Evolutionary conservation across 2,329 filamentous ascomycete species (phyloP), one percentile per base, ranked within the genome.

Genomic region (Stylonectria norvegica): DNA sequence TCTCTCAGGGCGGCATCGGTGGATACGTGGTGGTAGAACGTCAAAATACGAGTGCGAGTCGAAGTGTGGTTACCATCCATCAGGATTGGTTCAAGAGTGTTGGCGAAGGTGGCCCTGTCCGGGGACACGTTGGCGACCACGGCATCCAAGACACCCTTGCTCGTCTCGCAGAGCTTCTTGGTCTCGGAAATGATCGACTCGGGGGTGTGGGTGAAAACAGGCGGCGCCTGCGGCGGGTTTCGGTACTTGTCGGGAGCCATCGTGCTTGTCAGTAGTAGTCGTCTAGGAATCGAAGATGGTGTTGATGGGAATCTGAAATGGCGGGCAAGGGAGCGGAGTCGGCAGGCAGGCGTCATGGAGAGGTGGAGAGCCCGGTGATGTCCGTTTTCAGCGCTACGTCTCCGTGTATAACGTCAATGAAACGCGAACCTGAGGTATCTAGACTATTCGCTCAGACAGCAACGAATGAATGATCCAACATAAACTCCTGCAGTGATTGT

Each of bases 11-110:
- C 75, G 47, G 76, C 73, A 56, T 88, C 73, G 1, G 75, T 76
- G 14, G 84, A 89, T 4, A 91, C 85, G 49, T 86, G 82, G 58
- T 89, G 84, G 64, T 90, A 91, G 67, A 93, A 90, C 49, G 81
- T 81, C 38, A 90, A 67, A 49, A 89, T 89, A 44, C 81, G 74
- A 34, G 73, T 67, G 47, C 75, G 71, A 18, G 86, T 69, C 1
- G 72, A 70, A 50, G 76, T 71, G 29, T 71, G 59, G 62, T 90
- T 86, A 67, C 89, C 85, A 55, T 86, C 85, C 35, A 80, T 71
- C 19, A 85, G 80, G 59, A 93, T 81, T 14, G 89, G 89, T 20
- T 72, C 67, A 36, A 79, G 60, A 35, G 78, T 72, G n/a, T 72
- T 70, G 37, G 67, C 64, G 52, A 79, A 81, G n/a, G 66, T 75